Evolutionary conservation across 257 asterid genomes (phyloP).

Genomic region (Salvia splendens): DNA sequence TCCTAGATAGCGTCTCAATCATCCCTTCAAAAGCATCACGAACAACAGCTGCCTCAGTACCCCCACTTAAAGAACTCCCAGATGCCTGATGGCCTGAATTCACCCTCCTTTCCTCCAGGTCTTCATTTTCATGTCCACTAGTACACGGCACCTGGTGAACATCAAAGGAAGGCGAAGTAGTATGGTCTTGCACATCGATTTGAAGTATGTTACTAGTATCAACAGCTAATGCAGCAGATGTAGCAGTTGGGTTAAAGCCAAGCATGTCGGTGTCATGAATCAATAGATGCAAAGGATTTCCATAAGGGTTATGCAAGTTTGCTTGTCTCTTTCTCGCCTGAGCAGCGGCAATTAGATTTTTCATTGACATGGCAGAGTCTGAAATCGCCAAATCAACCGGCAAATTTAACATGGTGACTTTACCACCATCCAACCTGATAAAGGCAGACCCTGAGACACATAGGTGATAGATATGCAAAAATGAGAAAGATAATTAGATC

Average conservation of each 20-base stretch:
- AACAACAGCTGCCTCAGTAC: conserved; percentile 92
- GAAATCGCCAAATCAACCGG: conserved; percentile 44
- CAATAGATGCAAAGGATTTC: conserved; percentile 38
- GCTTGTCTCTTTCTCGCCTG: conserved; percentile 74
- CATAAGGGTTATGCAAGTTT: conserved; percentile 51
- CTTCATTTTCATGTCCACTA: conserved; percentile 59
- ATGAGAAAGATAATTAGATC: conserved; percentile 28
- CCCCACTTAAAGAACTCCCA: conserved; percentile 76
- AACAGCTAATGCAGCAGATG: conserved; percentile 42
- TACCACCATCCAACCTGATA: conserved; percentile 54
- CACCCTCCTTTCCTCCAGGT: conserved; percentile 60
- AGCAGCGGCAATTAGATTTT: conserved; percentile 83
- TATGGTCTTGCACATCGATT: conserved; percentile 45
- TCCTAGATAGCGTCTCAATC: conserved; percentile 91
- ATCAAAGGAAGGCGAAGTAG: conserved; percentile 54
- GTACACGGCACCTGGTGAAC: conserved; percentile 43
- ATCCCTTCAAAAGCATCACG: conserved; percentile 95
- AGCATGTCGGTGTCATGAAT: conserved; percentile 47
- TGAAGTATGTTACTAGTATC: conserved; percentile 48
- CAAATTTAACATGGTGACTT: conserved; percentile 42
- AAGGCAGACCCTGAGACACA: conserved; percentile 19
- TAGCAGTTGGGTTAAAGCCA: conserved; percentile 48
- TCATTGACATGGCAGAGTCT: conserved; percentile 65
- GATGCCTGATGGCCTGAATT: conserved; percentile 59
- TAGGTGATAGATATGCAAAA: conserved; percentile 32